Conservation (phyloP, 176 grass and related monocot genomes). For the Hsuehochloa calcarea region DNA sequence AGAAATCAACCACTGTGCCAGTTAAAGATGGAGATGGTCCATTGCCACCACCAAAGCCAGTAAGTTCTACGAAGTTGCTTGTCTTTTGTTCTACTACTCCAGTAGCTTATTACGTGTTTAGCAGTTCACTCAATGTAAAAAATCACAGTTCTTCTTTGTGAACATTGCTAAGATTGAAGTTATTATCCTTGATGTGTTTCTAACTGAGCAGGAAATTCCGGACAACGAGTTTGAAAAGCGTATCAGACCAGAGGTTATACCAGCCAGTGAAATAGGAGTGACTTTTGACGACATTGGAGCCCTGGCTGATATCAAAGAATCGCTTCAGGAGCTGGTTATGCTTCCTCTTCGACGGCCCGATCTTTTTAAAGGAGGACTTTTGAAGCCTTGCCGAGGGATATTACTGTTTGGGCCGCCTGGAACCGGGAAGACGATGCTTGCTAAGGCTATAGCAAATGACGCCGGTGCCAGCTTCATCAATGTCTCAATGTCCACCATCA, state of each 20-base stretch:
- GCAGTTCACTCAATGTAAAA: neutral
- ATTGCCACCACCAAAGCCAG: constrained; percentile 39
- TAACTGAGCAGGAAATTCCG: constrained; percentile 69
- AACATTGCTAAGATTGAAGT: neutral
- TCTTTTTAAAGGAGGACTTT: constrained; percentile 88
- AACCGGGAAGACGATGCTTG: constrained; percentile 98
- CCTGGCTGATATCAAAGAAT: constrained; percentile 91
- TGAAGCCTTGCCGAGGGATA: constrained; percentile 93
- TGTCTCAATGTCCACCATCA: constrained; percentile 92
- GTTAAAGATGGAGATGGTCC: constrained; percentile 41
- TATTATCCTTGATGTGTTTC: neutral
- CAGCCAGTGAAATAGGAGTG: constrained; percentile 81
- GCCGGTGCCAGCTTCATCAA: constrained; percentile 97
- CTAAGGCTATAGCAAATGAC: constrained; percentile 97
- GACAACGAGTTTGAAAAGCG: constrained; percentile 99
- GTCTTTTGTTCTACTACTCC: neutral
- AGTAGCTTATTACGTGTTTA: neutral
- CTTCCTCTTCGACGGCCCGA: constrained; percentile 89
- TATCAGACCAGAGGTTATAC: constrained; percentile 90
- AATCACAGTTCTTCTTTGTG: neutral
- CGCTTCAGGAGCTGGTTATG: constrained; percentile 95
- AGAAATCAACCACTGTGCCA: constrained; percentile 27
- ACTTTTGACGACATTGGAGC: constrained; percentile 98
- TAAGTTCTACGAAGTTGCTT: constrained; percentile 9
- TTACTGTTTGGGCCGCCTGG: constrained; percentile 91